phyloP scores from a whole-genome alignment of 2,329 filamentous ascomycete genomes.

The Thelonectria blattea region DNA sequence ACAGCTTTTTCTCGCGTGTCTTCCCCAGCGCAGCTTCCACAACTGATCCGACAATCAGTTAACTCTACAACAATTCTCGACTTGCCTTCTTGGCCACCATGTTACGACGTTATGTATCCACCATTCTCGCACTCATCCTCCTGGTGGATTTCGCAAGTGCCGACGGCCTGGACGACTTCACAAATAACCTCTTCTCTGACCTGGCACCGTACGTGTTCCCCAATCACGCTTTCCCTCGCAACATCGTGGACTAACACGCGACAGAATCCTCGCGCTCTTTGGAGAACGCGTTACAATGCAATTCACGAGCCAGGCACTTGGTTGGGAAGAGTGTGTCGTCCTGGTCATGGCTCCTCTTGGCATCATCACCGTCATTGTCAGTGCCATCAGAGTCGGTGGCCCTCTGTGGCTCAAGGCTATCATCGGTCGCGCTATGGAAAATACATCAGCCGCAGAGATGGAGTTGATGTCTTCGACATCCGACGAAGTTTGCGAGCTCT shows the following conservation, averaged over 20 bases:
- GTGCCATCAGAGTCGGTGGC: slow-evolving; percentile 3
- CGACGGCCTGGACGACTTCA: background rate
- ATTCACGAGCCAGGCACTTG: background rate
- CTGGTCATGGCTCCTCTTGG: background rate
- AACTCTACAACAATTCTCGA: no score
- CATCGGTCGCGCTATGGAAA: background rate
- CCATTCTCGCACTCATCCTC: no score
- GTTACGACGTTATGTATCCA: no score
- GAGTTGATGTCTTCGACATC: no score
- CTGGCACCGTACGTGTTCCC: background rate
- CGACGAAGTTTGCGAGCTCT: no score
- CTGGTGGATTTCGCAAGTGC: background rate
- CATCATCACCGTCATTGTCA: background rate
- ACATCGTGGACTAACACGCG: no score
- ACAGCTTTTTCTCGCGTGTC: no score
- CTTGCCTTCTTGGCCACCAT: no score
- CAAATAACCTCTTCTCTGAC: slow-evolving; percentile 5
- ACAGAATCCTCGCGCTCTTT: background rate
- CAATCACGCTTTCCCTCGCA: no score
- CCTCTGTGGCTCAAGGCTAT: background rate
- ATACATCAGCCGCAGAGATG: no score
- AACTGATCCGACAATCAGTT: no score
- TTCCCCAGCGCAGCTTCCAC: no score
- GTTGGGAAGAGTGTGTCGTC: background rate
- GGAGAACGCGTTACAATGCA: slow-evolving; percentile 1